Evolutionary conservation across 495 filamentous ascomycete genomes (phyloP).

Genomic region (Tuber microsphaerosporum): DNA sequence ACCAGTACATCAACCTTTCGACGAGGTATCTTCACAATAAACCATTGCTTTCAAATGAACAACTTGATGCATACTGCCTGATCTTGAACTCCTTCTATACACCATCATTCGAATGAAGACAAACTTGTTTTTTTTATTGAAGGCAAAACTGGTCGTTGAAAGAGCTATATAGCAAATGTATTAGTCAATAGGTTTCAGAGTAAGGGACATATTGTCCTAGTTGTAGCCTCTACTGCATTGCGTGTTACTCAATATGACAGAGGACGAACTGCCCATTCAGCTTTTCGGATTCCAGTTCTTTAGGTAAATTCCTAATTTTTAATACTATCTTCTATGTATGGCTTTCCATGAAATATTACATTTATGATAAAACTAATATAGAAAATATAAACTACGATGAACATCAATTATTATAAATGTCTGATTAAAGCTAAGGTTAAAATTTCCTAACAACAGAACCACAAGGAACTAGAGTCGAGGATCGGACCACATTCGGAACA

Average conservation of each 20-base stretch:
- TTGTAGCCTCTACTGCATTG: slow-evolving; percentile 19
- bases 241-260: slow-evolving; percentile 22
- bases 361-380: too few relatives aligned
- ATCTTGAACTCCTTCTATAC: slow-evolving; percentile 1
- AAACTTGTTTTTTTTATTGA: slow-evolving; percentile 21
- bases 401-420: too few relatives aligned
- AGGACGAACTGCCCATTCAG: slow-evolving; percentile 18
- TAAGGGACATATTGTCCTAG: slow-evolving; percentile 16
- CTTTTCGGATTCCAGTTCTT: slow-evolving; percentile 25
- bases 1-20: not conserved
- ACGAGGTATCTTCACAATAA: too few relatives aligned
- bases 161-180: slow-evolving; percentile 14
- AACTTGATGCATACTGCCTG: not conserved
- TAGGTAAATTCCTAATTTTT: too few relatives aligned
- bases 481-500: not conserved
- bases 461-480: not conserved
- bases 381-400: too few relatives aligned
- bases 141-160: slow-evolving; percentile 13
- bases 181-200: slow-evolving; percentile 9
- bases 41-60: not conserved
- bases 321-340: too few relatives aligned
- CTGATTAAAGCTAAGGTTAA: not conserved
- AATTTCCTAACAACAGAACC: not conserved
- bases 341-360: too few relatives aligned
- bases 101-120: not conserved